Evolutionary conservation across 2,329 filamentous ascomycete species (phyloP), one percentile per base, ranked within the genome.

Genomic region (Aspergillus sp.): DNA sequence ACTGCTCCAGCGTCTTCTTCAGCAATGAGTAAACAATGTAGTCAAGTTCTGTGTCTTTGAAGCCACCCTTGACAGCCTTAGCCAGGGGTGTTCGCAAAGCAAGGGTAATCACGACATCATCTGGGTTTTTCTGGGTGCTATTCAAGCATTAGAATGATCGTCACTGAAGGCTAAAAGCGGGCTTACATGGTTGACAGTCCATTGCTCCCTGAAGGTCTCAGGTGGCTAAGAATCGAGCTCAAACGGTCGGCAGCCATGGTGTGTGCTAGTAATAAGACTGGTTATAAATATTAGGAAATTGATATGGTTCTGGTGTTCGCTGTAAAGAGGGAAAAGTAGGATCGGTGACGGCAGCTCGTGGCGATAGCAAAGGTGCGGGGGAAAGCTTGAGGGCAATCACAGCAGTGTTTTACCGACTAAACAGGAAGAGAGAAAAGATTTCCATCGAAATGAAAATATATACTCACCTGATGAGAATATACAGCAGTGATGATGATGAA

Each of bases 51-150:
- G 90, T 94, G 67, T 98, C 91, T 76, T 96, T 97, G 76, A 98
- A 86, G 34, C 90, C 89, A 53, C 93, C 91, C 78, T 95, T 96
- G 66, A 78, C 78, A 41, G 81, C 90, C 74, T 96, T 97, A 63
- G 85, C 78, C 50, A 98, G 78, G 1, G 93, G 90, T 27, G 91
- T 96, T 44, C 93, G 87, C 59, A 90, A 76, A 27, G 91, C 91
- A 46, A 94, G 81, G 6, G 93, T 98, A 63, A 97, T 95, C 65
- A 98, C 93, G 43, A 98, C 79, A 74, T 98, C 93, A 66, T 97
- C 91, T 56, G 90, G 82, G 69, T 95, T 94, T 76, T 97, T 90
- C 57, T 88, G 83, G 45, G 88, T 90, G 62, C 90, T 95, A 33
- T 42, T 10, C 11, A 31, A n/a, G 6, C 8, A 13, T 36, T 13